Percentiles rank a stretch among this genome's conserved stretches.
phyloP scores from a whole-genome alignment of 2,329 filamentous ascomycete genomes.

The Cladorrhinum sp. region DNA sequence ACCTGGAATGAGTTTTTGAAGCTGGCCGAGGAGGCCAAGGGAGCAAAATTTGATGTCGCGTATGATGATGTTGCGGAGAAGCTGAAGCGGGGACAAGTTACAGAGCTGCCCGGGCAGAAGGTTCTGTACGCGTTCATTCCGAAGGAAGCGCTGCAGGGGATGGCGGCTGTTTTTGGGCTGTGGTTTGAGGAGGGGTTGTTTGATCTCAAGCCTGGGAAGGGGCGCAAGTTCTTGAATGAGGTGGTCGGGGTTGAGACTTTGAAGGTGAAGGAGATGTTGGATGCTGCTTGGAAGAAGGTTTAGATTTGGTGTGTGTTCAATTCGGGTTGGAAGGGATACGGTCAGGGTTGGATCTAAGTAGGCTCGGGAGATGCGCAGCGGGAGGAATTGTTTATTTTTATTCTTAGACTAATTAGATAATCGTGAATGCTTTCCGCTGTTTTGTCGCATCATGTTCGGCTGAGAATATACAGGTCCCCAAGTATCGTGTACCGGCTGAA shows the following conservation, averaged over 20 bases:
- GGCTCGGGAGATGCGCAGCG: too few relatives aligned
- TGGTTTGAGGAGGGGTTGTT: conserved; percentile 24
- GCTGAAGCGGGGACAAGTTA: conserved; percentile 34
- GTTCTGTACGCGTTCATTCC: conserved; percentile 27
- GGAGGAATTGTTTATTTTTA: too few relatives aligned
- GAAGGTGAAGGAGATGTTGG: conserved; percentile 28
- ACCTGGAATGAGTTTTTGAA: conserved; percentile 44
- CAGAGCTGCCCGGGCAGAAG: conserved; percentile 32
- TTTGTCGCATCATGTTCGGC: too few relatives aligned
- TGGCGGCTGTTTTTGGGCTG: conserved; percentile 26
- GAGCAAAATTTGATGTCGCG: conserved; percentile 34
- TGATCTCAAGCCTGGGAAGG: conserved; percentile 14
- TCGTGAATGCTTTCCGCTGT: too few relatives aligned
- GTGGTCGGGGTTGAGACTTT: conserved; percentile 30
- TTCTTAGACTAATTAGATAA: too few relatives aligned
- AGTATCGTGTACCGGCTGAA: too few relatives aligned
- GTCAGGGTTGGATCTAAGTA: too few relatives aligned
- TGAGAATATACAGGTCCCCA: too few relatives aligned
- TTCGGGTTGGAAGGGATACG: too few relatives aligned
- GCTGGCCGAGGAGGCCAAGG: conserved; percentile 41
- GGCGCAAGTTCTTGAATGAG: conserved; percentile 29
- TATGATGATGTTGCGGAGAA: conserved; percentile 34
- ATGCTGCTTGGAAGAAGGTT: conserved; percentile 21
- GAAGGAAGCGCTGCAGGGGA: conserved; percentile 26
- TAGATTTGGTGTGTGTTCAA: too few relatives aligned